Evolutionary conservation across 768 basidiomycete genomes (phyloP).

Genomic region (Pholiota conissans): DNA sequence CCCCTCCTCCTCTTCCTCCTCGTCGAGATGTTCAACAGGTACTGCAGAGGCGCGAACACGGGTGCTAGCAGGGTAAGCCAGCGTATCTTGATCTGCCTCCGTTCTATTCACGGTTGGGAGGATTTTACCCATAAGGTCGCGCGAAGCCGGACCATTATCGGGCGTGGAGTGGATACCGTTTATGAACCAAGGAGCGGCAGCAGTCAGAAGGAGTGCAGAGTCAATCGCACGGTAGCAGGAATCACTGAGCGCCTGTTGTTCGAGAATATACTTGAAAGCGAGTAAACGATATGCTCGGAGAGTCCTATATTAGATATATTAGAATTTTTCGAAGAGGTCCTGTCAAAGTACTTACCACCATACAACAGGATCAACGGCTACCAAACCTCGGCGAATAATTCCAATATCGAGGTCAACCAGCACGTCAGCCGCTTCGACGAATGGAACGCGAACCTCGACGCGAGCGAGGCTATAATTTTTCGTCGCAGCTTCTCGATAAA

Average conservation of each 20-base stretch:
- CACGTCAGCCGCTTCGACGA: slow-evolving; percentile 3
- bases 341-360: slow-evolving; percentile 7
- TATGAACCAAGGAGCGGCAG: slow-evolving; percentile 20
- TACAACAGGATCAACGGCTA: slow-evolving; percentile 7
- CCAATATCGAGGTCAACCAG: slow-evolving; percentile 1
- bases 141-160: slow-evolving; percentile 17
- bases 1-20: neutral
- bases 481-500: slow-evolving; percentile 20
- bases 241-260: slow-evolving; percentile 13
- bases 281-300: slow-evolving; percentile 18
- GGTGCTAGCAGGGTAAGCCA: slow-evolving; percentile 13
- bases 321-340: too few relatives aligned
- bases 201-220: slow-evolving; percentile 22
- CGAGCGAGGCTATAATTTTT: slow-evolving; percentile 22
- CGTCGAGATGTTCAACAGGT: neutral
- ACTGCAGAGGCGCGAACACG: neutral
- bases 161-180: slow-evolving; percentile 27
- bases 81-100: slow-evolving; percentile 11
- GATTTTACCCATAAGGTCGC: slow-evolving; percentile 19
- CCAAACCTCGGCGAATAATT: slow-evolving; percentile 3
- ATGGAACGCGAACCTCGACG: slow-evolving; percentile 28
- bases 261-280: slow-evolving; percentile 17
- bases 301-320: slow-evolving; percentile 10
- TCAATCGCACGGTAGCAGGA: neutral
- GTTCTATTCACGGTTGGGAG: slow-evolving; percentile 18